Conservation (phyloP, 2,329 filamentous ascomycete species). For the Seiridium unicorne region DNA sequence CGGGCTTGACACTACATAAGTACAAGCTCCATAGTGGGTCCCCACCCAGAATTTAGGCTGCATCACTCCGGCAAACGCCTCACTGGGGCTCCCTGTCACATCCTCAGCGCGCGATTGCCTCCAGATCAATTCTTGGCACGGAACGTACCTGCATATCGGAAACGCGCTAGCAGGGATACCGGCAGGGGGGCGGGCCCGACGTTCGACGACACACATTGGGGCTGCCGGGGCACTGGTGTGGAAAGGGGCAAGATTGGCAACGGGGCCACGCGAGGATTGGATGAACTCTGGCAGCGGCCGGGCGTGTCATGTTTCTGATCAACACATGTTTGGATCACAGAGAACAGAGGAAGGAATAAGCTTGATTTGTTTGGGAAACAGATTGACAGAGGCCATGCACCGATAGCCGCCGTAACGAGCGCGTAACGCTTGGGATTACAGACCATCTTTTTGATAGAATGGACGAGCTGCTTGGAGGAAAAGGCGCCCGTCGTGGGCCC, state of each 20-base stretch:
- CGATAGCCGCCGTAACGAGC: not conserved
- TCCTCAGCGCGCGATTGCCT: not conserved
- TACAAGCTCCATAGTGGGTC: not conserved
- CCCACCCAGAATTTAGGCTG: not conserved
- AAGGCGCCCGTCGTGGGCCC: no score
- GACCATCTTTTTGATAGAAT: no score
- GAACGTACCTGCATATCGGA: constrained; percentile 4
- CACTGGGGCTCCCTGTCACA: not conserved
- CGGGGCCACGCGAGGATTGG: not conserved
- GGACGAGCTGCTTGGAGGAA: no score
- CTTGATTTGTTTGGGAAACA: constrained; percentile 7
- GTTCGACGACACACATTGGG: not conserved
- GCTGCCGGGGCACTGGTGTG: not conserved
- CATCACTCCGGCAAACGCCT: not conserved
- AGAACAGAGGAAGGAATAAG: not conserved
- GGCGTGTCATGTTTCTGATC: not conserved
- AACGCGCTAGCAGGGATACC: constrained; percentile 4
- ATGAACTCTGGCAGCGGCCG: not conserved
- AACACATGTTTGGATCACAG: not conserved
- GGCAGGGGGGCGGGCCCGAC: not conserved
- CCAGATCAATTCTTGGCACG: not conserved
- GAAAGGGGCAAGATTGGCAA: not conserved
- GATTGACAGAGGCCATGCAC: constrained; percentile 1
- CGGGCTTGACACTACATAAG: no score
- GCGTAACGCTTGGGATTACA: not conserved